phyloP scores from a whole-genome alignment of 768 basidiomycete genomes.

The Lactarius psammicola region DNA sequence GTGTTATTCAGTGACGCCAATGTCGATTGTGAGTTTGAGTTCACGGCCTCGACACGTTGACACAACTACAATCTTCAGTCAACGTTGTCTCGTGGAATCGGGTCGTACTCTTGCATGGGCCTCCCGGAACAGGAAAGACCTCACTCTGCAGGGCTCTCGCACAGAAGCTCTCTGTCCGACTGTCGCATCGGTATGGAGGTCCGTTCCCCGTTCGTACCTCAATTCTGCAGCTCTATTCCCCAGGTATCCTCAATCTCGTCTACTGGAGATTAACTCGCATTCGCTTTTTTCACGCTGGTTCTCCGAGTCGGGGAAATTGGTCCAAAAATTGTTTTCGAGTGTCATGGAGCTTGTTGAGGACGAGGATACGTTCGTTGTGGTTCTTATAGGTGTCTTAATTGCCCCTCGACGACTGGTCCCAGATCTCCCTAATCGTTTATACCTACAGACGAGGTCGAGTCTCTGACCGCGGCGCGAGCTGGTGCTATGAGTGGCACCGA shows the following conservation, averaged over 20 bases:
- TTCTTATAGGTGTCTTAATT: slow-evolving; percentile 72
- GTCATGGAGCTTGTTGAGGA: slow-evolving; percentile 93
- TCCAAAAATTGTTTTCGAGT: slow-evolving; percentile 85
- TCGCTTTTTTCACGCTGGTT: slow-evolving; percentile 99
- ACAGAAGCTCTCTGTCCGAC: slow-evolving; percentile 89
- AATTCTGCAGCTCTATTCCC: neutral
- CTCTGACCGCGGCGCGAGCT: slow-evolving; percentile 89
- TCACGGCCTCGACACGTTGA: slow-evolving; percentile 14
- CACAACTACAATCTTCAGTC: slow-evolving; percentile 43
- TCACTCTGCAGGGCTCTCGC: slow-evolving; percentile 92
- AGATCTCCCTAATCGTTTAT: neutral
- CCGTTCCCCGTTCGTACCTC: neutral
- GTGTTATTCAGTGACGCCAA: slow-evolving; percentile 87
- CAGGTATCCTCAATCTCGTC: slow-evolving; percentile 82
- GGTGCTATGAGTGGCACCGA: slow-evolving; percentile 95
- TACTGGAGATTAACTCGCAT: slow-evolving; percentile 97
- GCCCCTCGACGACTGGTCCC: neutral
- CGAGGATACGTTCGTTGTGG: slow-evolving; percentile 86
- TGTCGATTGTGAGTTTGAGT: slow-evolving; percentile 63
- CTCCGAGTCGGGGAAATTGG: slow-evolving; percentile 97
- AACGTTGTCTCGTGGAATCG: slow-evolving; percentile 96
- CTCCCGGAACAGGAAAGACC: slow-evolving; percentile 97
- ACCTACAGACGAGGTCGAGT: slow-evolving; percentile 88
- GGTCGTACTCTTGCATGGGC: slow-evolving; percentile 91
- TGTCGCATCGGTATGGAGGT: slow-evolving; percentile 70